Evolutionary conservation across 768 basidiomycete species (phyloP).

Genomic region (Trametes punicea): DNA sequence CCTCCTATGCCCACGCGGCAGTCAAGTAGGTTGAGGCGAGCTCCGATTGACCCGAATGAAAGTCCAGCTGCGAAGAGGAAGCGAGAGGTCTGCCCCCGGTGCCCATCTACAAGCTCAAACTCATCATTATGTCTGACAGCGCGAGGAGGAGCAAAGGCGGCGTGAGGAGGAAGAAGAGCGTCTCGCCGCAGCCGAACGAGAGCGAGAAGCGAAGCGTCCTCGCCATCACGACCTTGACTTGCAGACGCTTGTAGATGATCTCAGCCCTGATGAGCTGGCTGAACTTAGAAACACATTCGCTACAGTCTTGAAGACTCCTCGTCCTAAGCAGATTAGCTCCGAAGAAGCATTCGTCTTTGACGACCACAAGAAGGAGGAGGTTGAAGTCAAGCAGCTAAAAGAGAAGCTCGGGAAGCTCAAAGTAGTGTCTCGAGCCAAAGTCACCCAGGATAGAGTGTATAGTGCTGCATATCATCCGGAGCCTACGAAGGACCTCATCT

Average conservation of each 20-base stretch:
- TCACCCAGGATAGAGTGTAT: conserved; percentile 71
- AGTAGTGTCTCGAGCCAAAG: conserved; percentile 76
- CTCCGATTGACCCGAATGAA: conserved; percentile 56
- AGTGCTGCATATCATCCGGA: conserved; percentile 82
- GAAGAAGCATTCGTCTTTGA: conserved; percentile 53
- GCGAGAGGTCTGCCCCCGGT: conserved; percentile 50
- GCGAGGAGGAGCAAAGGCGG: conserved; percentile 47
- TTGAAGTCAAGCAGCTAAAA: conserved; percentile 51
- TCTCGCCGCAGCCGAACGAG: conserved; percentile 58
- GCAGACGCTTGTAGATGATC: conserved; percentile 49
- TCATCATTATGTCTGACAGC: conserved; percentile 29
- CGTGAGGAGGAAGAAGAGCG: conserved; percentile 59
- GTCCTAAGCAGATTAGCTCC: conserved; percentile 41
- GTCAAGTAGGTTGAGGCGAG: conserved; percentile 57
- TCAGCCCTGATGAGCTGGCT: conserved; percentile 41
- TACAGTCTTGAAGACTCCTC: conserved; percentile 33
- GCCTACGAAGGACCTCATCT: conserved; percentile 74
- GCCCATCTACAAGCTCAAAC: background rate
- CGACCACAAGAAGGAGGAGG: conserved; percentile 41
- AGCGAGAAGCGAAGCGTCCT: conserved; percentile 61
- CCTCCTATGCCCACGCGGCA: conserved; percentile 56
- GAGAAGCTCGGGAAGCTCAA: conserved; percentile 53
- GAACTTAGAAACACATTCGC: conserved; percentile 46
- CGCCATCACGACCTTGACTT: conserved; percentile 67
- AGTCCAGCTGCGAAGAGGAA: conserved; percentile 59